Base-by-base conservation (phyloP, 1,284 basidiomycete species). In the Ceratobasidium sp. region DNA sequence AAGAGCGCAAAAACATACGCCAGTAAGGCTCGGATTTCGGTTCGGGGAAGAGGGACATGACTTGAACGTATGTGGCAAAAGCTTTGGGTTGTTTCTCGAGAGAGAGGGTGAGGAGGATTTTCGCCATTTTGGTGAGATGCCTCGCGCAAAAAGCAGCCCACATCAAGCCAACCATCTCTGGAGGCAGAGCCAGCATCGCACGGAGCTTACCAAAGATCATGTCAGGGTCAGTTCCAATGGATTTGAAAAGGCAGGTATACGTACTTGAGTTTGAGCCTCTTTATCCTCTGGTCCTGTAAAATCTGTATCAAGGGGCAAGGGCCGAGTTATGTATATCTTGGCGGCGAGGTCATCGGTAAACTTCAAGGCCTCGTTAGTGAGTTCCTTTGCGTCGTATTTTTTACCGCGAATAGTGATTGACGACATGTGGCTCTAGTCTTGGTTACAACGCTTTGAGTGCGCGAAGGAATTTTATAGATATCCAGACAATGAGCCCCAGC, bases 221-320 rank as follows among this genome's bases (percentile, higher is more conserved):
- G 12, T 23, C 9, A 61, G 33, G 17, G 28, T 50, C 20, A 46
- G 56, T 59, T 26, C 12, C 17, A 12, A n/a, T 42, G 12, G 40
- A 61, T 26, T 61, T 40, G 26, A 6, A 40, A 46, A 59, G 44
- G 12, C 17, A 44, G 42, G 40, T 5, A 57, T 33, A 33, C 59
- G 26, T 64, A 74, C 70, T 56, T 74, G 70, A 46, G 46, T 62
- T 48, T 74, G 70, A 38, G 59, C n/a, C 3, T 74, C 70, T 38
- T 48, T 74, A n/a, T 74, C 70, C 28, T 74, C 70, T 26, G 42
- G 3, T 42, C 64, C 70, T 6, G 50, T 62, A 10, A 74, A 23
- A 40, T 74, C 70, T 5, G 42, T 44, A 26, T 59, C 57, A 20
- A 9, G n/a, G n/a, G 70, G 70, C 33, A 74, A 38, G 28, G 70